Conservation (phyloP, 2,329 filamentous ascomycete species). For the Verticillium klebahnii region DNA sequence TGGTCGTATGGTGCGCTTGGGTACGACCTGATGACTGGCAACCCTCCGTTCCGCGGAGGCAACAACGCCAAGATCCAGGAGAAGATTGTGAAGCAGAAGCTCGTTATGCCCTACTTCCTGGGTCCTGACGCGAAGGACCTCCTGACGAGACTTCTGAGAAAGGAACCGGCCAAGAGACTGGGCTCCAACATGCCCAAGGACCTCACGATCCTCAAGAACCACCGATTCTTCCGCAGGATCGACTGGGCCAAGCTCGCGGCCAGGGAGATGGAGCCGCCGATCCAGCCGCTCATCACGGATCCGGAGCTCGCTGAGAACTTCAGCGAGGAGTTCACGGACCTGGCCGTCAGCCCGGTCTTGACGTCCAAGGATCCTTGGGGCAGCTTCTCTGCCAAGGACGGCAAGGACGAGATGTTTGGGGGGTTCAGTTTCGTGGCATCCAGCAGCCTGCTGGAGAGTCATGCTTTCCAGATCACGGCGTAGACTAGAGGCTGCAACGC, state of each 20-base stretch:
- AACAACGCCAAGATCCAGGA: conserved; percentile 95
- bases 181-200: conserved; percentile 89
- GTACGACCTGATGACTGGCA: conserved; percentile 88
- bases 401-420: conserved; percentile 50
- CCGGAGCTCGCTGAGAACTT: conserved; percentile 97
- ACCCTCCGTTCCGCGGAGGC: conserved; percentile 82
- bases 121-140: conserved; percentile 91
- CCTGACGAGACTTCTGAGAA: conserved; percentile 81
- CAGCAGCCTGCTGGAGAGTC: conserved; percentile 49
- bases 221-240: conserved; percentile 95
- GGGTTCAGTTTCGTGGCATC: conserved; percentile 62
- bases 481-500: conserved; percentile 1
- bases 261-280: conserved; percentile 81
- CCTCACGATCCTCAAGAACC: conserved; percentile 76
- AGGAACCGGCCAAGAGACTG: conserved; percentile 86
- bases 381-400: conserved; percentile 26
- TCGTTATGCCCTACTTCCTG: conserved; percentile 84
- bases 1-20: conserved; percentile 95
- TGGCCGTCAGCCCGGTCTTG: conserved; percentile 72
- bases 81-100: conserved; percentile 91
- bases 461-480: conserved; percentile 29
- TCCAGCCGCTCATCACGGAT: conserved; percentile 90
- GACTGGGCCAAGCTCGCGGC: conserved; percentile 86
- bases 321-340: conserved; percentile 80
- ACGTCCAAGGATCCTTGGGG: conserved; percentile 37